Base-by-base conservation (phyloP, 208 protist genomes). In the Leishmania braziliensis region DNA sequence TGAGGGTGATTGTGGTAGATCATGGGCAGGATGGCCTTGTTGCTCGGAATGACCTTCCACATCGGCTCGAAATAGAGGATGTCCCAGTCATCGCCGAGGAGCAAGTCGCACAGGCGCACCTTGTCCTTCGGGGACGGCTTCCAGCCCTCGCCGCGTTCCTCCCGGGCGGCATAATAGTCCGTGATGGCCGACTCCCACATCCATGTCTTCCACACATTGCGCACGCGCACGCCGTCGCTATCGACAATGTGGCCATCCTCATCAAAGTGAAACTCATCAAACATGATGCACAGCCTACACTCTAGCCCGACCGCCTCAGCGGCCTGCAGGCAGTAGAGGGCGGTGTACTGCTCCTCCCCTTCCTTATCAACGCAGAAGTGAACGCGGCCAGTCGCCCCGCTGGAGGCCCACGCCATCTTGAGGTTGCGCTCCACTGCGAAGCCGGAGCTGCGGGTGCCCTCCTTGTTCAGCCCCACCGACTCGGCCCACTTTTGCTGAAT, bases 31-130 rank as follows among this genome's bases (percentile, higher is more conserved):
- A 97, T 97, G 1, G 93, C 93, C 88, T 98, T 98, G 87, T 98
- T 98, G 89, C 92, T 96, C 18, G 95, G 93, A 58, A 98, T 95
- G 72, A 97, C 66, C 83, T 98, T 98, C 95, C 95, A 98, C 89
- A 98, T 94, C 8, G 95, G 95, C 87, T 98, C 95, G 77, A 97
- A 96, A 39, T 93, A 91, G n/a, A 88, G 66, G 53, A 97, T 80
- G 56, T 92, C 88, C 80, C 87, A 91, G 81, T 97, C 88, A 29
- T 85, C 81, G 53, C 90, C 85, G 12, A 98, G 91, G 23, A 98
- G 78, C 78, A 98, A 79, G 77, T 98, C 95, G 74, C 92, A 96
- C 68, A 98, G 85, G 23, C 93, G 92, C 26, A 97, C 93, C 84
- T 95, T 94, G 77, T 95, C 92, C 33, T 65, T 36, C 39, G 91